These are phyloP conservation scores for Emmonsia crescens DNA, from an alignment of 2,329 filamentous ascomycete genomes.

Conservation along the genomic window DNA sequence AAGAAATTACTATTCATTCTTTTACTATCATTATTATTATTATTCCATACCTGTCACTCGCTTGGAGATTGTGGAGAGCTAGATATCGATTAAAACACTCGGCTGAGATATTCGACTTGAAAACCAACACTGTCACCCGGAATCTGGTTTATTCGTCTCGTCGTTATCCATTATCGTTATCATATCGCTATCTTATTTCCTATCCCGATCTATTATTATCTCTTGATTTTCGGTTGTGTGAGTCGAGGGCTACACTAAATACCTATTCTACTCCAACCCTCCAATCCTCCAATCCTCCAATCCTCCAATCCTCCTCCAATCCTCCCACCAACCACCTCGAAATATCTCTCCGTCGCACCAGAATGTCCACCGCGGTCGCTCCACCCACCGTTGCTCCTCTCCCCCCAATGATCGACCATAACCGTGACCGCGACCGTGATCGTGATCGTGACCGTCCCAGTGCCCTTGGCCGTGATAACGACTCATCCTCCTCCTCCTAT, in stretches of 20 bases:
- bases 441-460: neutral
- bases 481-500: slow-evolving; percentile 19
- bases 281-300: neutral
- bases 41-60: neutral
- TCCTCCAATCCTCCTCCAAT: neutral
- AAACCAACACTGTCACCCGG: too few relatives aligned
- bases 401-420: slow-evolving; percentile 33
- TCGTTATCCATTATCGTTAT: neutral
- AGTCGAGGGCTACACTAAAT: neutral
- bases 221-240: neutral
- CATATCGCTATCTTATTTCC: too few relatives aligned
- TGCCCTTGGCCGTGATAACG: neutral
- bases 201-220: too few relatives aligned
- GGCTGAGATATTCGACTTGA: too few relatives aligned
- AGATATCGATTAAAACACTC: too few relatives aligned
- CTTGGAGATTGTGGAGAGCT: neutral
- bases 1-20: neutral
- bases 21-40: neutral
- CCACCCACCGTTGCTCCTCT: slow-evolving; percentile 34
- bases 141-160: too few relatives aligned
- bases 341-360: neutral
- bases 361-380: slow-evolving; percentile 41
- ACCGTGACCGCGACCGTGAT: slow-evolving; percentile 30
- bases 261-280: too few relatives aligned
- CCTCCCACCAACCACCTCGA: neutral